Base-by-base conservation (phyloP, 352 stramenopile species). In the Phytophthora colocasiae region DNA sequence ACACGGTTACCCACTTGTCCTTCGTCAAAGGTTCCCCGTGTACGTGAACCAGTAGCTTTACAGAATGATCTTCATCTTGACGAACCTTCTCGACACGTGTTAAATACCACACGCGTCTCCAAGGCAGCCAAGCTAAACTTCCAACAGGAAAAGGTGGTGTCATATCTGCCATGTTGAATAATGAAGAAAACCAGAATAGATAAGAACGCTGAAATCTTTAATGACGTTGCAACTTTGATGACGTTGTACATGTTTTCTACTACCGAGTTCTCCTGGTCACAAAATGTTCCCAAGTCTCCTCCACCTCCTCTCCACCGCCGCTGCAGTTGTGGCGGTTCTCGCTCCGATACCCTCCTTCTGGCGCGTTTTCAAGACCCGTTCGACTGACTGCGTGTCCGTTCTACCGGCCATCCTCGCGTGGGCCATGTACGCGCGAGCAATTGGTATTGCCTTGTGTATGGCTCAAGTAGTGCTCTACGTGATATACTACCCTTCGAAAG, bases 291-390 rank as follows among this genome's bases (percentile, higher is more conserved):
- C 17, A 19, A 54, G 19, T 40, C 27, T 68, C 22, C 52, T 68
- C 24, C 61, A 57, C 1, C 45, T 75, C 29, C 52, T 89, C 26
- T 78, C 80, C 27, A 87, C 76, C 36, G 29, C 81, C 27, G 78
- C 78, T 31, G 70, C 77, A 34, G 50, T 87, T 36, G 78, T 85
- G 68, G 80, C 85, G 52, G 75, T 77, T 41, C 32, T 89, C n/a
- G 83, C 75, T 51, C 77, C 79, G n/a, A 68, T 73, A 15, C 74
- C 73, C 10, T 62, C 69, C 9, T 78, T 89, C 39, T 83, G 78
- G 56, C 55, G 54, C 14, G 82, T 89, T 44, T 76, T 81, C 71
- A 86, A 86, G 69, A 59, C 65, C 10, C 62, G 50, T 63, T 29
- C 62, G 43, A 87, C 73, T 0, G 79, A 73, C 8, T 58, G 58